Percentiles rank a stretch among this genome's conserved stretches.
Conservation (phyloP, 768 basidiomycete genomes). For the Leccinum obscurum region DNA sequence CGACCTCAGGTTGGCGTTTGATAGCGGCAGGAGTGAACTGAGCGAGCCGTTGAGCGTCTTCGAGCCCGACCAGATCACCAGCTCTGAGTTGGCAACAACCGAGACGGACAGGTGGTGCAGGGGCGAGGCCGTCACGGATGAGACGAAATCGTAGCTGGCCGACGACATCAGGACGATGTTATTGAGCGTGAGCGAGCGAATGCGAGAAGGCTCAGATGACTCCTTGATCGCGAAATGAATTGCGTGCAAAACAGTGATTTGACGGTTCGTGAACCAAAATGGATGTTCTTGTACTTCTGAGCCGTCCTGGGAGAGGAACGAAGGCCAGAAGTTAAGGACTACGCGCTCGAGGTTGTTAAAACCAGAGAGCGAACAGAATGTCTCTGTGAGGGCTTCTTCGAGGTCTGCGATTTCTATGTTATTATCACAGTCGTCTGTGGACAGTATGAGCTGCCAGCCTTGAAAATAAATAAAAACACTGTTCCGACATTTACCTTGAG, state of each 20-base stretch:
- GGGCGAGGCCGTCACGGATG: constrained; percentile 24
- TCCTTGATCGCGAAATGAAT: constrained; percentile 22
- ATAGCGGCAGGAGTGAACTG: constrained; percentile 24
- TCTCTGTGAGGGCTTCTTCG: not conserved
- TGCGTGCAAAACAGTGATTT: constrained; percentile 25
- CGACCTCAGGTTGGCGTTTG: constrained; percentile 21
- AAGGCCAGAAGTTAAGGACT: constrained; percentile 33
- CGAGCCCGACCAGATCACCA: constrained; percentile 32
- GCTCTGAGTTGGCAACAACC: constrained; percentile 32
- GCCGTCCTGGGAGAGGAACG: constrained; percentile 26
- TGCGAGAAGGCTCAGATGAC: constrained; percentile 17
- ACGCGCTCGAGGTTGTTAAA: constrained; percentile 10
- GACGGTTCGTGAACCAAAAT: constrained; percentile 34
- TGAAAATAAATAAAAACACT: too few species aligned
- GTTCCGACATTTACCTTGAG: constrained; percentile 10
- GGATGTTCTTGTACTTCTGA: constrained; percentile 27
- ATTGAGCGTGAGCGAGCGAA: constrained; percentile 27
- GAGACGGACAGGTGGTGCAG: constrained; percentile 32
- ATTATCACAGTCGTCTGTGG: not conserved
- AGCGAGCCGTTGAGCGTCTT: constrained; percentile 24
- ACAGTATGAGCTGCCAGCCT: not conserved
- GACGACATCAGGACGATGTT: constrained; percentile 30
- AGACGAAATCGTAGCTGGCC: constrained; percentile 28
- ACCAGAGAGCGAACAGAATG: not conserved
- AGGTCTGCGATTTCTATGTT: not conserved